Evolutionary conservation across 208 protist genomes (phyloP).

Genomic region (Trypanosoma rangeli): DNA sequence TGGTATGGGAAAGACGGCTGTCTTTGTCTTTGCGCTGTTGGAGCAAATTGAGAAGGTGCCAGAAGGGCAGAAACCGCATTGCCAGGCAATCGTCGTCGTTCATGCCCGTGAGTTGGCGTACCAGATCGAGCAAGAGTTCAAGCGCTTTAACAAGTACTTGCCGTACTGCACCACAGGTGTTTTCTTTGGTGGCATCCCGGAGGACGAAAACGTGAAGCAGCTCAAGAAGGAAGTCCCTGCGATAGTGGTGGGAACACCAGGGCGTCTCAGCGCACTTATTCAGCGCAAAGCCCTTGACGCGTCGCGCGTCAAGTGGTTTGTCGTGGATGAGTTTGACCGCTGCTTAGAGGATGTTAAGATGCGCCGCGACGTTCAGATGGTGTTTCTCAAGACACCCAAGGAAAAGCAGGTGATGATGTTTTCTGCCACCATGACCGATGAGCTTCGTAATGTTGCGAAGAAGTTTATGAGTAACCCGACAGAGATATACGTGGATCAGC

Average conservation of each 20-base stretch:
- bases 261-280: conserved; percentile 94
- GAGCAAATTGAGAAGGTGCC: conserved; percentile 95
- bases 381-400: conserved; percentile 97
- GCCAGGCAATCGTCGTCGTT: conserved; percentile 93
- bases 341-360: conserved; percentile 96
- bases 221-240: conserved; percentile 91
- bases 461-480: conserved; percentile 98
- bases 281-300: conserved; percentile 93
- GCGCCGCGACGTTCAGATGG: conserved; percentile 97
- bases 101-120: conserved; percentile 99
- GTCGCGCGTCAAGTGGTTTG: conserved; percentile 97
- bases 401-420: conserved; percentile 99
- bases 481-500: conserved; percentile 98
- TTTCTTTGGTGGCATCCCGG: conserved; percentile 97
- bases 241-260: conserved; percentile 98
- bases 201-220: conserved; percentile 87
- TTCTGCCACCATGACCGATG: conserved; percentile 98
- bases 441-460: conserved; percentile 94
- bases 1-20: conserved; percentile 99
- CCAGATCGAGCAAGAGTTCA: conserved; percentile 99
- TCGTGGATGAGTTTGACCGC: conserved; percentile 99
- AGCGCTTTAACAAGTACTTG: conserved; percentile 97
- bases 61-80: conserved; percentile 79
- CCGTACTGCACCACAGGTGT: conserved; percentile 92
- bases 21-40: conserved; percentile 98